Evolutionary conservation across 1,139 yeast genomes (phyloP).

Genomic region (Yarrowia galli): DNA sequence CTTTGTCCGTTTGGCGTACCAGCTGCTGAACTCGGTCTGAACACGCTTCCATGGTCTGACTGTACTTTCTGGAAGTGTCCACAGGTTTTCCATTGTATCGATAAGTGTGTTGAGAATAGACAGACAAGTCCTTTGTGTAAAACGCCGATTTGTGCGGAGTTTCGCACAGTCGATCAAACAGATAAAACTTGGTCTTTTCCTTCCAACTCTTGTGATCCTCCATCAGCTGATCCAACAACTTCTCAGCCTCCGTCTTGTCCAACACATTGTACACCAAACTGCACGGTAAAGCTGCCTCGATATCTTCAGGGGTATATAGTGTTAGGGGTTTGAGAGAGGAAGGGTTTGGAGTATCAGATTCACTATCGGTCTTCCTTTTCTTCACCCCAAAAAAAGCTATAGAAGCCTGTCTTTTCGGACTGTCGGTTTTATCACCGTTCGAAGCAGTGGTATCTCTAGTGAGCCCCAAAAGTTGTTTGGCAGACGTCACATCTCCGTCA

Average conservation of each 20-base stretch:
- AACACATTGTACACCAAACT: conserved; percentile 61
- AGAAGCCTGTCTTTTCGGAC: conserved; percentile 11
- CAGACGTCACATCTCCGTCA: conserved; percentile 38
- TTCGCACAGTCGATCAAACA: conserved; percentile 65
- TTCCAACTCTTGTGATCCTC: conserved; percentile 55
- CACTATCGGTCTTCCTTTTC: background rate
- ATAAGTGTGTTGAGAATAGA: conserved; percentile 44
- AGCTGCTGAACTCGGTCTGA: conserved; percentile 55
- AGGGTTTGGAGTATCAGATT: background rate
- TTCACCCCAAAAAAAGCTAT: conserved; percentile 4
- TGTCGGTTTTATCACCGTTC: background rate
- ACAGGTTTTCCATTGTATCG: conserved; percentile 55
- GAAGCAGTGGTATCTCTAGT: background rate
- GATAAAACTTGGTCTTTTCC: conserved; percentile 54
- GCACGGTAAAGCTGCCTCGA: conserved; percentile 58
- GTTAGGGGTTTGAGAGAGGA: background rate
- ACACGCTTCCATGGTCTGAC: conserved; percentile 54
- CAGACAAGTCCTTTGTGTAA: conserved; percentile 51
- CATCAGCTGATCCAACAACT: conserved; percentile 55
- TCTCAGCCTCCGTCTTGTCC: conserved; percentile 58
- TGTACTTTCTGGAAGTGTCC: conserved; percentile 49
- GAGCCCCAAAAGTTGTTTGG: background rate
- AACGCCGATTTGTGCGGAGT: conserved; percentile 61
- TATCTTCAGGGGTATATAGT: conserved; percentile 45
- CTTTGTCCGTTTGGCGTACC: conserved; percentile 54